These are phyloP conservation scores for Alternaria longipes DNA, from an alignment of 2,329 filamentous ascomycete species.

Conservation along the genomic window DNA sequence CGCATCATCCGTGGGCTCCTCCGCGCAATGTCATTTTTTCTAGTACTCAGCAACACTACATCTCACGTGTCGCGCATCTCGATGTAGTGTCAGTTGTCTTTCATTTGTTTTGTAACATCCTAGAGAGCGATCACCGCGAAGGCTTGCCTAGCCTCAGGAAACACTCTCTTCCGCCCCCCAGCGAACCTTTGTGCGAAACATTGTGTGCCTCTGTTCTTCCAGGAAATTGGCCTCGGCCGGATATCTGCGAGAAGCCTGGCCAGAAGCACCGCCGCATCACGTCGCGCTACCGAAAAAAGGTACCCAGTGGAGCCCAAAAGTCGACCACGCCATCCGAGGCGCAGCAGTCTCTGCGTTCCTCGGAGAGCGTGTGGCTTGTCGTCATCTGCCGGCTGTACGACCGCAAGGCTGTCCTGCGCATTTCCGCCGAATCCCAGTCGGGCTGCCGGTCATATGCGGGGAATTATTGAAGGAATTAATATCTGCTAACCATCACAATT, in stretches of 20 bases:
- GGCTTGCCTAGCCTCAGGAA: conserved; percentile 25
- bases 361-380: conserved; percentile 26
- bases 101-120: background rate
- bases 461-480: conserved; percentile 16
- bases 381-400: conserved; percentile 15
- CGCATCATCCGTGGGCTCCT: conserved; percentile 16
- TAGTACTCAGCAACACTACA: background rate
- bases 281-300: conserved; percentile 11
- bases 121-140: conserved; percentile 5
- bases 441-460: conserved; percentile 27
- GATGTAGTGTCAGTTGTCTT: background rate
- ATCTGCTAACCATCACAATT: conserved; percentile 5
- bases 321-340: conserved; percentile 24
- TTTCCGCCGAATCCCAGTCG: background rate
- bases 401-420: conserved; percentile 11
- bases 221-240: conserved; percentile 15
- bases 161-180: conserved; percentile 28
- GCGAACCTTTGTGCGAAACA: conserved; percentile 28
- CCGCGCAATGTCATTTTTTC: background rate
- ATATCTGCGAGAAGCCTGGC: conserved; percentile 11
- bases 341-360: conserved; percentile 20
- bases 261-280: conserved; percentile 11
- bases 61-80: background rate
- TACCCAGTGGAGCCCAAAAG: conserved; percentile 14
- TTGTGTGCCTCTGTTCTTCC: conserved; percentile 17